Base-by-base conservation (phyloP, 1,284 basidiomycete species). In the Ceratobasidium sp. region DNA sequence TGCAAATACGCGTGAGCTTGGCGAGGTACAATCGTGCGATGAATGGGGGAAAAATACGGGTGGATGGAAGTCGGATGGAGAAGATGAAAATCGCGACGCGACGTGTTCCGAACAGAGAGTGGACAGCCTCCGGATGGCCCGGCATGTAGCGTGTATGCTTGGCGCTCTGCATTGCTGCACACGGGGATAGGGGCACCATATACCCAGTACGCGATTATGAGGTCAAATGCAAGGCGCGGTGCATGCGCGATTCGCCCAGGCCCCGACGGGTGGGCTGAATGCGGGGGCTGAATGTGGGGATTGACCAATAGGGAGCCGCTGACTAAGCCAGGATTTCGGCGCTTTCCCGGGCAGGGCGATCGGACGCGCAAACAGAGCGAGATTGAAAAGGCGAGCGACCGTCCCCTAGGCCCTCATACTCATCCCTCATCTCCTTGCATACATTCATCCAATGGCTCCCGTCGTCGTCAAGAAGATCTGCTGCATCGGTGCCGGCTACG, bases 401-500 rank as follows among this genome's bases (percentile, higher is more conserved):
- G n/a, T 59, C 53, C 39, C 53, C 67, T 61, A 16, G n/a, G 45
- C 59, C 59, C 59, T 23, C 23, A 23, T 46, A 8, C n/a, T n/a
- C 28, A n/a, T 61, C 59, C 3, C n/a, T 53, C 18, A 12, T 28
- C 18, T 28, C 39, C 58, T 14, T 30, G 41, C 60, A 45, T 60
- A 46, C 26, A 32, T 46, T 32, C 36, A 41, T 73, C 78, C 26
- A 74, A 82, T 82, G 82, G 80, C 80, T 67, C 81, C 81, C 74
- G 82, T 89, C 77, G 85, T 87, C 79, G 91, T 96, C 77, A 87
- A 87, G 76, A 95, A 92, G 81, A 93, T 96, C 79, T 95, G 94
- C 84, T 96, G 93, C 85, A 93, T 98, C 78, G 96, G 96, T 80
- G 96, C 96, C 81, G 96, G 96, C 80, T 97, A 97, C 80, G 96